Evolutionary conservation across 2,329 filamentous ascomycete genomes (phyloP), one percentile per base, ranked within the genome.

Genomic region (Cladosporium sp.): DNA sequence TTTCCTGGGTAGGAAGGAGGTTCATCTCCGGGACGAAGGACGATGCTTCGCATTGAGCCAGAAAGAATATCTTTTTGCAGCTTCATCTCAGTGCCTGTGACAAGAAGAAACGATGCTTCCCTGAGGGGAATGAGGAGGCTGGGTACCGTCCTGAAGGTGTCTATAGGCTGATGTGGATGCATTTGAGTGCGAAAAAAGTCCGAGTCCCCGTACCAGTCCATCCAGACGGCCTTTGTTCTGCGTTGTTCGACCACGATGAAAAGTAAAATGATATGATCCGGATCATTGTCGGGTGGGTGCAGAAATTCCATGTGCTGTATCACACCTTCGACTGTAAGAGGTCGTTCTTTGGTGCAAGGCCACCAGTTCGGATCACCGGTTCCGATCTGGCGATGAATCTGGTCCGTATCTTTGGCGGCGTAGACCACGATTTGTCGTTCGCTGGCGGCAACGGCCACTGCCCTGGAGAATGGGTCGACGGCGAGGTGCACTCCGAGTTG

Each of bases 271-370:
- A 94, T 79, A 58, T 84, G 83, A 48, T 83, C 75, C 8, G 41
- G 49, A 53, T 91, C 83, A 47, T 81, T 77, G 0, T 78, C 69
- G 8, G 77, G 76, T 7, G 90, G 87, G 52, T 86, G 82, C 2
- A 98, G 75, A 56, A 97, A 98, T 18, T 90, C 86, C 75, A 96
- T 84, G 58, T 88, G 86, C 59, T 92, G 76, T 49, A 97, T 88
- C n/a, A 84, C 75, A 1, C 88, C 90, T 7, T 83, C 78, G 7
- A 89, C 72, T 8, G 61, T 50, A 22, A 69, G 52, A 2, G 62
- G 59, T 33, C 69, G 60, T 67, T 80, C 77, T 54, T 75, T 69
- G 45, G 75, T 75, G 50, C 95, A 77, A 1, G 85, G 86, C 8
- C 59, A 74, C 67, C 51, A 87, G 66, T 55, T 69, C 61, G n/a